Evolutionary conservation across 176 grass and related monocot species (phyloP).

Genomic region (Phyllostachys edulis): DNA sequence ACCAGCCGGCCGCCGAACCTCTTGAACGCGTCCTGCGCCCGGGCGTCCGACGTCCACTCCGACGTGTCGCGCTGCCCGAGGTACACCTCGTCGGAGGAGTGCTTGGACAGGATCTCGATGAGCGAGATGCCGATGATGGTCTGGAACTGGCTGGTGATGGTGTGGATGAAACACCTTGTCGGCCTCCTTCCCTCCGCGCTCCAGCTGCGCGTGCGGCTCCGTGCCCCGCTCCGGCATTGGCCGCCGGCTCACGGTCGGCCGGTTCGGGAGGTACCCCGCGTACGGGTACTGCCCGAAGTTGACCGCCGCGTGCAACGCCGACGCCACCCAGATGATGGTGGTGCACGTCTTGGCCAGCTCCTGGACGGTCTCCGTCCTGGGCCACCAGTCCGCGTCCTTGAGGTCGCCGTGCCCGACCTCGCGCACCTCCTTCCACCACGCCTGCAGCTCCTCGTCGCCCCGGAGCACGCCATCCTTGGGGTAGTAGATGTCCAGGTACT

Average conservation of each 20-base stretch:
- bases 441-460: slow-evolving; percentile 61
- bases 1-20: slow-evolving; percentile 42
- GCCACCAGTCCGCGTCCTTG: slow-evolving; percentile 70
- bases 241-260: slow-evolving; percentile 64
- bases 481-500: slow-evolving; percentile 70
- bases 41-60: slow-evolving; percentile 67
- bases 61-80: slow-evolving; percentile 71
- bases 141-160: slow-evolving; percentile 76
- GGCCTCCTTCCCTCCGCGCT: slow-evolving; percentile 35
- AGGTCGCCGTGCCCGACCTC: slow-evolving; percentile 75
- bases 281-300: slow-evolving; percentile 87
- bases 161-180: slow-evolving; percentile 62
- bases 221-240: slow-evolving; percentile 48
- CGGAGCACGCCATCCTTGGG: slow-evolving; percentile 34
- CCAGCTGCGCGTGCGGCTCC: slow-evolving; percentile 35
- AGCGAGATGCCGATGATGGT: slow-evolving; percentile 64
- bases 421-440: slow-evolving; percentile 87
- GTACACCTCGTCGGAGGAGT: slow-evolving; percentile 79
- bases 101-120: slow-evolving; percentile 72
- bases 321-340: slow-evolving; percentile 78
- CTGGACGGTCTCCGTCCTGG: slow-evolving; percentile 53
- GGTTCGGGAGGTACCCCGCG: slow-evolving; percentile 70
- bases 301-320: slow-evolving; percentile 73
- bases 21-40: slow-evolving; percentile 53
- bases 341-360: slow-evolving; percentile 67